A percentile compares a stretch with the other conserved stretches of the same genome.
These are phyloP conservation scores for Phyllosticta citrichinensis DNA, from an alignment of 2,329 filamentous ascomycete genomes.

Conservation along the genomic window DNA sequence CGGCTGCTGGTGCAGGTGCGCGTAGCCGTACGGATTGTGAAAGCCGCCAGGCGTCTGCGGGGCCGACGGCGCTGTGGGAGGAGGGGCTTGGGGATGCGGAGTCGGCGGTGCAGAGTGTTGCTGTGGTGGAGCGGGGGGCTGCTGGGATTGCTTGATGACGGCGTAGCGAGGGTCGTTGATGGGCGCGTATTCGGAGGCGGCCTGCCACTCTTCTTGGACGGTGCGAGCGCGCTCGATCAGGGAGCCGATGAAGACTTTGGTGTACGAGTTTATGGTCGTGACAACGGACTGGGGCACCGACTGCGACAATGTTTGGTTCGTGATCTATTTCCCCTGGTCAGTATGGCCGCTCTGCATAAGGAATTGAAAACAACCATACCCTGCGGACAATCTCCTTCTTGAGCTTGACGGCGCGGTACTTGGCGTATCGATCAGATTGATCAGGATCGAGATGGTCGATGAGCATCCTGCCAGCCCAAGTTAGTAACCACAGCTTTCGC, in stretches of 20 bases:
- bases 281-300: slow-evolving; percentile 65
- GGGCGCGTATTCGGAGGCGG: slow-evolving; percentile 42
- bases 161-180: slow-evolving; percentile 40
- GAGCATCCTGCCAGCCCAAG: slow-evolving; percentile 36
- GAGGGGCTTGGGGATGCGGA: slow-evolving; percentile 13
- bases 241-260: slow-evolving; percentile 68
- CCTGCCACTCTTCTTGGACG: slow-evolving; percentile 63
- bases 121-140: background rate
- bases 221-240: slow-evolving; percentile 62
- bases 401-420: slow-evolving; percentile 60
- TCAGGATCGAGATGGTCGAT: slow-evolving; percentile 54
- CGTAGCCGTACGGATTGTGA: slow-evolving; percentile 18
- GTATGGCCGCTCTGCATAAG: background rate
- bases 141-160: background rate
- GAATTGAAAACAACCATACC: slow-evolving; percentile 31
- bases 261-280: slow-evolving; percentile 64
- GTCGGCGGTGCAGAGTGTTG: slow-evolving; percentile 2
- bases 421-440: slow-evolving; percentile 61
- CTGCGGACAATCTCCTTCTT: slow-evolving; percentile 59
- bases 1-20: background rate
- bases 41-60: slow-evolving; percentile 15
- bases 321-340: slow-evolving; percentile 40
- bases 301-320: slow-evolving; percentile 73
- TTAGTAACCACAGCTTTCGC: slow-evolving; percentile 1
- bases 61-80: slow-evolving; percentile 24